Evolutionary conservation across 768 basidiomycete species (phyloP).

Genomic region (Melanogaster broomeanus): DNA sequence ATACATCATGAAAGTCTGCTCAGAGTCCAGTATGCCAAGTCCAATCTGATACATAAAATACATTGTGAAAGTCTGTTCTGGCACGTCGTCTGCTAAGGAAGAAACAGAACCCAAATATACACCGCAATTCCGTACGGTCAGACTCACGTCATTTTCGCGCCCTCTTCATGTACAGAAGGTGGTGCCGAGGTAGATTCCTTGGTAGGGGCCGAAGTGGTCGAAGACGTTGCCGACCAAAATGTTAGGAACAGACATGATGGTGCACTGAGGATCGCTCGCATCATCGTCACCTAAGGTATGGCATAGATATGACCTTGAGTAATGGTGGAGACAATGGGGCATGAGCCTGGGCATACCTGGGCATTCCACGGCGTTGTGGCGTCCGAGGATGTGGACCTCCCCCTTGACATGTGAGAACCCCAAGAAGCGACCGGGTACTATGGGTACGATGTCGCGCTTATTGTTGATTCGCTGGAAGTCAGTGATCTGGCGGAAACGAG

Average conservation of each 20-base stretch:
- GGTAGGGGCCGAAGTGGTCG: slow-evolving; percentile 59
- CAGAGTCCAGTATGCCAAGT: too few relatives aligned
- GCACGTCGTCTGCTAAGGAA: too few relatives aligned
- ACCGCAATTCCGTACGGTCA: background rate
- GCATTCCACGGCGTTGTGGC: slow-evolving; percentile 40
- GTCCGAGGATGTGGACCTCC: slow-evolving; percentile 45
- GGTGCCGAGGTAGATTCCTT: slow-evolving; percentile 59
- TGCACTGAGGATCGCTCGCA: slow-evolving; percentile 52
- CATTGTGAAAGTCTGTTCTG: too few relatives aligned
- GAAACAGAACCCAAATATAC: background rate
- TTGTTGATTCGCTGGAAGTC: slow-evolving; percentile 32
- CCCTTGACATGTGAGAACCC: slow-evolving; percentile 45
- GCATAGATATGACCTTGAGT: background rate
- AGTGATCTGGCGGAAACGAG: slow-evolving; percentile 10
- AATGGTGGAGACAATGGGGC: background rate
- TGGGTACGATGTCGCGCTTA: slow-evolving; percentile 51
- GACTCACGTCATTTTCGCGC: too few relatives aligned
- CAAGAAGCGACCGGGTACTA: slow-evolving; percentile 51
- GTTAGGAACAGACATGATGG: slow-evolving; percentile 54
- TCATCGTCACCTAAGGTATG: slow-evolving; percentile 58
- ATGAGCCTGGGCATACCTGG: slow-evolving; percentile 31
- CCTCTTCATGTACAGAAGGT: slow-evolving; percentile 34
- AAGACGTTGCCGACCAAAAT: slow-evolving; percentile 49
- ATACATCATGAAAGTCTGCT: too few relatives aligned
- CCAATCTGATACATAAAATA: too few relatives aligned